These are phyloP conservation scores for Fusarium nodosum DNA, from an alignment of 2,329 filamentous ascomycete genomes.

Conservation along the genomic window DNA sequence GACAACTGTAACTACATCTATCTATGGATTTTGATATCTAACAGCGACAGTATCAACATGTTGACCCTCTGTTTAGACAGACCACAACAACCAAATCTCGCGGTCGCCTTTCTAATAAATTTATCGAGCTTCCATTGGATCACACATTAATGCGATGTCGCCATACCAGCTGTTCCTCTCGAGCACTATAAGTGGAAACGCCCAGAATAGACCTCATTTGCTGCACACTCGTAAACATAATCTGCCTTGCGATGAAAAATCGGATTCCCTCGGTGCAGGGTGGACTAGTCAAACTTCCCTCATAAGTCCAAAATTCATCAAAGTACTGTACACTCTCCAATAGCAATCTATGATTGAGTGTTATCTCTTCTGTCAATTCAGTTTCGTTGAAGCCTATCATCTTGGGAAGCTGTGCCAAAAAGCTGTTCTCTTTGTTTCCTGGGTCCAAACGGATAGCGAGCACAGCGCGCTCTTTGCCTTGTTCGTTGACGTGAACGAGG, in stretches of 20 bases:
- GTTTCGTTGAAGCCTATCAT: conserved; percentile 40
- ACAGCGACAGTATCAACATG: no score
- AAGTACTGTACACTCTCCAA: conserved; percentile 33
- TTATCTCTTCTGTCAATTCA: not conserved
- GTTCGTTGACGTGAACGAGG: conserved; percentile 38
- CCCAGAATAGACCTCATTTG: conserved; percentile 41
- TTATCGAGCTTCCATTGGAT: not conserved
- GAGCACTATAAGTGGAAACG: conserved; percentile 39
- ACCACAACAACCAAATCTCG: not conserved
- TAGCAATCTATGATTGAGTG: conserved; percentile 18
- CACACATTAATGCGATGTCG: conserved; percentile 36
- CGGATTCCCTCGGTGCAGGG: conserved; percentile 38
- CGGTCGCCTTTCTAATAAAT: no score
- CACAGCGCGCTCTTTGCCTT: conserved; percentile 34
- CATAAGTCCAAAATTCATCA: conserved; percentile 44
- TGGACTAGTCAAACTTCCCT: conserved; percentile 42
- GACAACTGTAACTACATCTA: not conserved
- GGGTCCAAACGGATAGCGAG: conserved; percentile 36
- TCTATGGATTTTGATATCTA: not conserved
- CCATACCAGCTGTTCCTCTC: conserved; percentile 40
- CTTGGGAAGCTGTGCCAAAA: conserved; percentile 23
- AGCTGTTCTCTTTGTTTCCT: conserved; percentile 26
- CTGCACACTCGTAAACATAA: conserved; percentile 37
- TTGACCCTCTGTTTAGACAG: not conserved
- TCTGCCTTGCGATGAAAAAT: conserved; percentile 35